Conservation (phyloP, 495 filamentous ascomycete genomes). For the Aspergillus bertholletiae region DNA sequence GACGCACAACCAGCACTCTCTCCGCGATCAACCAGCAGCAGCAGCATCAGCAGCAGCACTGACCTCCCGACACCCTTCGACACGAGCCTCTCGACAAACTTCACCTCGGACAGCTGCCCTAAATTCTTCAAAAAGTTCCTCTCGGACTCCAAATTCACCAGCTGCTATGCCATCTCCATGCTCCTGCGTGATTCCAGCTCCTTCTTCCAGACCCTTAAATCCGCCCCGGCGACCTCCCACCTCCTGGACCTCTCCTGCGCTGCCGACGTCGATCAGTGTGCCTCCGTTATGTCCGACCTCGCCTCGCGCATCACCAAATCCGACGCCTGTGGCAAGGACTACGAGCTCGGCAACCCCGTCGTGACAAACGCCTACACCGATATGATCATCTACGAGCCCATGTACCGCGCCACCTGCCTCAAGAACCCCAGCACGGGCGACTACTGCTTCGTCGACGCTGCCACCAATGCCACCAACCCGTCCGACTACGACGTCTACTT, state of each 20-base stretch:
- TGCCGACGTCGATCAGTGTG: constrained; percentile 57
- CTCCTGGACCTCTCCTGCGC: constrained; percentile 70
- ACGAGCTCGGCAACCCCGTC: constrained; percentile 56
- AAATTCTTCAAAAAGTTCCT: constrained; percentile 68
- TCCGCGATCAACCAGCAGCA: constrained; percentile 12
- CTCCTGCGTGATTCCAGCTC: constrained; percentile 68
- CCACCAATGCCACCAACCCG: constrained; percentile 66
- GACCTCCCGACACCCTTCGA: constrained; percentile 69
- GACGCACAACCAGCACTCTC: background rate
- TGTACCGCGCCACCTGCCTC: constrained; percentile 79
- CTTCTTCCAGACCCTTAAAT: constrained; percentile 73
- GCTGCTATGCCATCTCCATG: constrained; percentile 72
- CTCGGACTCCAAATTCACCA: constrained; percentile 55
- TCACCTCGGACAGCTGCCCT: constrained; percentile 58
- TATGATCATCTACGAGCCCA: constrained; percentile 65
- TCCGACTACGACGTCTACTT: constrained; percentile 77
- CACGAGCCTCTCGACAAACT: constrained; percentile 64
- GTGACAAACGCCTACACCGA: constrained; percentile 72
- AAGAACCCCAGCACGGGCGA: constrained; percentile 41
- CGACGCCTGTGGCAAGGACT: constrained; percentile 70
- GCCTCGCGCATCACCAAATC: constrained; percentile 54
- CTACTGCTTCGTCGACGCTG: constrained; percentile 76
- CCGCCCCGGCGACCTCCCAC: constrained; percentile 60
- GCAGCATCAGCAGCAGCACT: constrained; percentile 19
- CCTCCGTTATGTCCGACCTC: constrained; percentile 52